Percentiles rank a stretch among this genome's conserved stretches.
These are phyloP conservation scores for Blastocystis sp. DNA, from an alignment of 352 stramenopile genomes.

Conservation along the genomic window DNA sequence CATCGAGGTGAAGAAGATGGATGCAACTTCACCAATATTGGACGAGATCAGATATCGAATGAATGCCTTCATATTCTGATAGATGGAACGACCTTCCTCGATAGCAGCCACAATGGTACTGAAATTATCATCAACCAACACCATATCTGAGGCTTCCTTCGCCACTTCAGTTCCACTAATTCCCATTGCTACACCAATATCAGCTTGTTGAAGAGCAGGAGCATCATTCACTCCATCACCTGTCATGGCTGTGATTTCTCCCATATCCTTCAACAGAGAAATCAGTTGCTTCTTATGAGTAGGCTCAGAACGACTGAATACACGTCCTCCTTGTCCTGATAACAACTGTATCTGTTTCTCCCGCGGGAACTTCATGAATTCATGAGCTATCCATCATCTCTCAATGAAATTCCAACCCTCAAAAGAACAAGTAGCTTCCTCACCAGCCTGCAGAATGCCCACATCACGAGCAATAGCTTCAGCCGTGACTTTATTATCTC, in stretches of 20 bases:
- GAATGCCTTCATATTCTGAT: constrained; percentile 94
- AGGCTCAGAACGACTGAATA: constrained; percentile 89
- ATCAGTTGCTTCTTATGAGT: constrained; percentile 89
- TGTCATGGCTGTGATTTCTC: constrained; percentile 91
- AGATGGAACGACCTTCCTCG: constrained; percentile 75
- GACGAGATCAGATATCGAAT: constrained; percentile 97
- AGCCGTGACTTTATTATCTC: constrained; percentile 93
- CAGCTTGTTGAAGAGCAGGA: constrained; percentile 69
- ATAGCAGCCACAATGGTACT: constrained; percentile 86
- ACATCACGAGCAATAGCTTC: constrained; percentile 88
- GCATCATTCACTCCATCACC: constrained; percentile 98
- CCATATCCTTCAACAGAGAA: constrained; percentile 82
- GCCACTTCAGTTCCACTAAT: constrained; percentile 92
- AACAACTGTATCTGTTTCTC: neutral
- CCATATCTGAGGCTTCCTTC: constrained; percentile 93
- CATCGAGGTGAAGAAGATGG: constrained; percentile 92
- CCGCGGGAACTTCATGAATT: neutral
- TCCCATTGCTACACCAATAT: constrained; percentile 93
- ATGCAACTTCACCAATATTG: constrained; percentile 96
- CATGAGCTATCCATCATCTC: neutral
- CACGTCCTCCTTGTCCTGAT: constrained; percentile 66
- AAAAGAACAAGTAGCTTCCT: constrained; percentile 15
- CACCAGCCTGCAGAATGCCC: constrained; percentile 78
- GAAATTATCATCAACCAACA: constrained; percentile 98
- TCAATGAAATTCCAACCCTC: neutral